A percentile compares a stretch with the other conserved stretches of the same genome.
These are phyloP conservation scores for Trichosporon faecale DNA, from an alignment of 1,284 basidiomycete genomes.

Conservation along the genomic window DNA sequence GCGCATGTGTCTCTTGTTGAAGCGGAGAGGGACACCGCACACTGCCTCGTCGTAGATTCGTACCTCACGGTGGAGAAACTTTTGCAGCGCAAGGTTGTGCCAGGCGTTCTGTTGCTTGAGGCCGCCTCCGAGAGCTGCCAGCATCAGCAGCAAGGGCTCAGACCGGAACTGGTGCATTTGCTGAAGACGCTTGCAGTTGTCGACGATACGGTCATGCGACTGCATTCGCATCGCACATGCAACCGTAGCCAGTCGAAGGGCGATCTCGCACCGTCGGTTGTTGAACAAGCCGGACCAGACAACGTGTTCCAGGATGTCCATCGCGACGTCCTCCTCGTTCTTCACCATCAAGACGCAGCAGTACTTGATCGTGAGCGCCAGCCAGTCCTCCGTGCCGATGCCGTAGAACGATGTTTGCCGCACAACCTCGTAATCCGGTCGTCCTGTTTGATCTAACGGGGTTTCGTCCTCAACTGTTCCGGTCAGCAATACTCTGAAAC, in stretches of 20 bases:
- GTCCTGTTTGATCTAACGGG: conserved; percentile 32
- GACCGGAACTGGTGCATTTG: conserved; percentile 72
- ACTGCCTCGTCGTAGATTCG: conserved; percentile 63
- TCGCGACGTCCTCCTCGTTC: conserved; percentile 64
- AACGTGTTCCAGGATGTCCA: conserved; percentile 76
- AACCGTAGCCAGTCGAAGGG: conserved; percentile 67
- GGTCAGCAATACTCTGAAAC: background rate
- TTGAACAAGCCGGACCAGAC: conserved; percentile 73
- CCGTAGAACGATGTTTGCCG: conserved; percentile 64
- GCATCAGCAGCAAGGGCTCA: conserved; percentile 65
- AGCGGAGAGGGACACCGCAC: conserved; percentile 57
- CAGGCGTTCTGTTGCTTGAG: conserved; percentile 67
- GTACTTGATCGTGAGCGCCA: conserved; percentile 83
- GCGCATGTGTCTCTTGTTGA: conserved; percentile 22
- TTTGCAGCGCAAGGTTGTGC: conserved; percentile 70
- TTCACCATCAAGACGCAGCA: conserved; percentile 68
- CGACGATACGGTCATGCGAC: conserved; percentile 61
- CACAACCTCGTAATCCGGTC: conserved; percentile 29
- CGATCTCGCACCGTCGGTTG: conserved; percentile 62
- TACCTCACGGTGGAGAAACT: conserved; percentile 75
- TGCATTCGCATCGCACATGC: conserved; percentile 65
- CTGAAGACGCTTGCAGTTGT: conserved; percentile 54
- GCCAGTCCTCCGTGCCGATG: conserved; percentile 80
- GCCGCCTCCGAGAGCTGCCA: conserved; percentile 63
- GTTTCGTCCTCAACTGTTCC: conserved; percentile 43